Evolutionary conservation across 2,329 filamentous ascomycete genomes (phyloP), one percentile per base, ranked within the genome.

Genomic region (Fusarium sp.): DNA sequence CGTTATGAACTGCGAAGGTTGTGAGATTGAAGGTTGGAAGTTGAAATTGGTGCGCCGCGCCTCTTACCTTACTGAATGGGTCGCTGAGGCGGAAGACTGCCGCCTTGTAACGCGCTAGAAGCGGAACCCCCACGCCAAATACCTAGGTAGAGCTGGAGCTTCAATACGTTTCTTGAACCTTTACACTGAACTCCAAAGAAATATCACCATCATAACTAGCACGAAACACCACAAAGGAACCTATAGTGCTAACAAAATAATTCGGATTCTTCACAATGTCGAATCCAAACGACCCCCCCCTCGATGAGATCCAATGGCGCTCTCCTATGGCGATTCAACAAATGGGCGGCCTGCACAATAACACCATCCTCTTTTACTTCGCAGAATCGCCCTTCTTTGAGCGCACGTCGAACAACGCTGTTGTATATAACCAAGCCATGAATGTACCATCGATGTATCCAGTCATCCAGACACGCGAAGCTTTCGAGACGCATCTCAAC

Each of bases 251-350:
- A 18, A 4, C 37, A 42, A 15, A 16, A n/a, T 35, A 27, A 19
- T 42, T n/a, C 16, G 7, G 35, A 46, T 1, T 11, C 14, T 7
- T 42, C 41, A 77, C 56, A 59, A 88, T 87, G 84, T 79, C 80
- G 29, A 80, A 82, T 46, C 81, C 84, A 21, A 83, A 84, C 75
- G 87, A 88, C 2, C 84, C 86, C 4, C 86, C 87, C 11, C 84
- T 91, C 67, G 90, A 92, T 79, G 90, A 92, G 83, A 91, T 91
- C 68, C 88, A 90, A 84, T 92, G 90, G 90, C 85, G 85, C 66
- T 85, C 86, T 41, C 88, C 88, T 25, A 80, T 80, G 54, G 82
- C 84, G 46, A 82, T 86, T 49, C 82, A 84, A 54, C 79, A 81
- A 49, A 87, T 89, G 83, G 86, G 84, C 69, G 87, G 89, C 78